Percentiles rank a stretch among this genome's conserved stretches.
Conservation (phyloP, 257 asterid genomes). For the Rubia yunnanensis region DNA sequence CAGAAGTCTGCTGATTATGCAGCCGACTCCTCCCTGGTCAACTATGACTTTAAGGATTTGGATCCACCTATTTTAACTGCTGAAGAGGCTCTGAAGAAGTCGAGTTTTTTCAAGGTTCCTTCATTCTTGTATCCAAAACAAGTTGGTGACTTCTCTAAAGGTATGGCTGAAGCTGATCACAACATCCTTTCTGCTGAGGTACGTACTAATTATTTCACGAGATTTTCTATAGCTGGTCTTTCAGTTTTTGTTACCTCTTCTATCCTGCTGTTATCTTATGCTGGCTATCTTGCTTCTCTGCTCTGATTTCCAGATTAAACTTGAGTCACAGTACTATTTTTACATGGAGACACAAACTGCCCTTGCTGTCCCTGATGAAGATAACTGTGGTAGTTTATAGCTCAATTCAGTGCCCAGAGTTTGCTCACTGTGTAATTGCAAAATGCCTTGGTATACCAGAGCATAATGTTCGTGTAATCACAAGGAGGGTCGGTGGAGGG, state of each 20-base stretch:
- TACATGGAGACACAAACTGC: slow-evolving; percentile 77
- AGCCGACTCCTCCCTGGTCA: slow-evolving; percentile 38
- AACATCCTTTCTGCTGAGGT: slow-evolving; percentile 58
- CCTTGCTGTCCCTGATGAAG: slow-evolving; percentile 77
- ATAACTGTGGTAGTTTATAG: slow-evolving; percentile 68
- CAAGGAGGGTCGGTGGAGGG: slow-evolving; percentile 75
- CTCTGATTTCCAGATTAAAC: slow-evolving; percentile 36
- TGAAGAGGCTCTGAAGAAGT: slow-evolving; percentile 53
- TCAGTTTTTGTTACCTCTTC: background rate
- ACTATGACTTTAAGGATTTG: slow-evolving; percentile 38
- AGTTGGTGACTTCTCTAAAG: slow-evolving; percentile 59
- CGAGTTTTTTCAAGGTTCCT: slow-evolving; percentile 48
- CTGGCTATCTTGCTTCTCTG: background rate
- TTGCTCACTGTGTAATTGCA: slow-evolving; percentile 42
- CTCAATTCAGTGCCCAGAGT: slow-evolving; percentile 55
- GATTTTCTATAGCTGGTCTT: background rate
- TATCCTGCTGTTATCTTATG: background rate
- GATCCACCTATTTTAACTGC: slow-evolving; percentile 60
- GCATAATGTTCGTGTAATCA: slow-evolving; percentile 57
- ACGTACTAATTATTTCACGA: background rate
- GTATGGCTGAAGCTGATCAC: slow-evolving; percentile 75
- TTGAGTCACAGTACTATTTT: slow-evolving; percentile 57
- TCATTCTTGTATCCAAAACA: slow-evolving; percentile 26
- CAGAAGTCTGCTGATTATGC: slow-evolving; percentile 50
- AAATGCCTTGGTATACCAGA: slow-evolving; percentile 65